Evolutionary conservation across 1,284 basidiomycete genomes (phyloP), one percentile per base, ranked within the genome.

Genomic region (Chondrostereum purpureum): DNA sequence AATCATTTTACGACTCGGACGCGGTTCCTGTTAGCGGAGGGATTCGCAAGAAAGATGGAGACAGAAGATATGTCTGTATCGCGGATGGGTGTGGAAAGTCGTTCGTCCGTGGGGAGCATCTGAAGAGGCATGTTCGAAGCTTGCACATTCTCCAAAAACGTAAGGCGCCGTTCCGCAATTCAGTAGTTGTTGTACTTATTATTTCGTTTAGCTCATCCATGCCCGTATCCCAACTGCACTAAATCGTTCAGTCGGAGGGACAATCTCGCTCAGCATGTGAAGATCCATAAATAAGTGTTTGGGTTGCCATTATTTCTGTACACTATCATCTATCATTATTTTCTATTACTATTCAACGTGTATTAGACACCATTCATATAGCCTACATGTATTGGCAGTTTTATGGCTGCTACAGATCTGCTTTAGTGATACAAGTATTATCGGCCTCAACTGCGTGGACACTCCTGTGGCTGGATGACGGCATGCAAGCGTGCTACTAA

Each of bases 91-190:
- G 86, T 57, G 80, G 80, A 14, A 89, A 88, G 61, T 82, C 81
- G 55, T 88, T 89, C 59, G 76, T 80, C 44, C 69, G 86, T 6
- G 78, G 80, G 3, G 86, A 89, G 58, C 86, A 89, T 62, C 63
- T 89, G 53, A 88, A 88, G 68, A 68, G 85, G 31, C 86, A 88
- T 60, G 72, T 88, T 2, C 64, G 83, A 48, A 81, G 80, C 53
- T 83, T 89, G 48, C 86, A 89, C 61, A 87, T 84, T 2, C 69
- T 83, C 58, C 83, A 88, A 53, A 87, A 85, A 66, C 85, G 85
- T 88, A 60, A 64, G 75, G 72, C n/a, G 41, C 40, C 42, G 45
- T 17, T 34, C 20, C 18, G 46, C 16, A 49, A 38, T 41, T 22
- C 20, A 40, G 11, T 14, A 21, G 19, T 3, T 23, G 23, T 42